Base-by-base conservation (phyloP, 1,284 basidiomycete species). In the Ganoderma lucidum region DNA sequence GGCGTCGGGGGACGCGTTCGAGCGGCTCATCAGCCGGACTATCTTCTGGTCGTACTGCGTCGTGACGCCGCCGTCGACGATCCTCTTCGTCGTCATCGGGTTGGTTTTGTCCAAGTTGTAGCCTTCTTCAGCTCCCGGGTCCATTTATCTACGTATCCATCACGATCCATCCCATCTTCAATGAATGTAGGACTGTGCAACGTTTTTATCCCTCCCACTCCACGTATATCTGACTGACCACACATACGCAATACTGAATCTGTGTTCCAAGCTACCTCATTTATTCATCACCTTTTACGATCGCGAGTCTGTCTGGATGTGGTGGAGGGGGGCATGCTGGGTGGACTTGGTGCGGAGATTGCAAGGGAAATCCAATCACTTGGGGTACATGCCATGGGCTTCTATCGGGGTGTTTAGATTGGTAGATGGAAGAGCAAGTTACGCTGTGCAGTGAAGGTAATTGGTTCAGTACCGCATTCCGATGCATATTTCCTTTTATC, bases 1-100 rank as follows among this genome's bases (percentile, higher is more conserved):
- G 4, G 93, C 90, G 2, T 92, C 91, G 0, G 94, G 94, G 12
- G 94, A 96, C 76, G 92, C 94, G 0, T 97, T 98, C 78, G 96
- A 98, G 81, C 85, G 95, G 6, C 86, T 98, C 62, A 95, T 98
- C 77, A 92, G 90, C 70, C 83, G 90, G 35, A 94, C 93, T 0
- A 90, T 95, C 64, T 95, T 94, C 78, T 94, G 93, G 93, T 85
- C 90, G 3, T 95, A 94, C 75, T 93, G 91, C 76, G 82, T 95
- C 32, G 83, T 96, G 65, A 96, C 95, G 0, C 94, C 96, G 3
- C 93, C 93, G 2, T 84, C 92, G 41, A 94, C 91, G 62, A 90
- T 96, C 68, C 76, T 86, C 23, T 93, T 90, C 77, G 92, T 96
- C 60, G 86, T 96, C 61, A 77, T 95, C 19, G 94, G 93, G 0